Percentiles rank a stretch among this genome's conserved stretches.
phyloP scores from a whole-genome alignment of 768 basidiomycete species.

The Auriscalpium orientale region DNA sequence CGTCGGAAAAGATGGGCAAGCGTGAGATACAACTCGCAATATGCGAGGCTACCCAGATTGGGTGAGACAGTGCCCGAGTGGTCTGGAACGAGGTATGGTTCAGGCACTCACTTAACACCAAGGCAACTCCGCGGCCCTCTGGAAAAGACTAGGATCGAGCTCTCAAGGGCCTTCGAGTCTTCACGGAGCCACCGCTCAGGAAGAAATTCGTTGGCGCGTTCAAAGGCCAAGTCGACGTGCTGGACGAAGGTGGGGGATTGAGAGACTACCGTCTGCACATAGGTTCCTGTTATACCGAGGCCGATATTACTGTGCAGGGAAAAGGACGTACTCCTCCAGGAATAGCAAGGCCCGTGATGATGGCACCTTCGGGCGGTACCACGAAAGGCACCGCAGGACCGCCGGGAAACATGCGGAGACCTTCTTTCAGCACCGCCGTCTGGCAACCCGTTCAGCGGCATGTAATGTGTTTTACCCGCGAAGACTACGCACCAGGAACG shows the following conservation, averaged over 20 bases:
- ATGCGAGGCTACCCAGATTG: not conserved
- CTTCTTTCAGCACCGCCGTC: conserved; percentile 3
- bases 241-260: not conserved
- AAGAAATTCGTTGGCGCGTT: not conserved
- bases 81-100: not conserved
- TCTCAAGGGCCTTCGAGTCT: not conserved
- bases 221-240: not conserved
- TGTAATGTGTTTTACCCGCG: not conserved
- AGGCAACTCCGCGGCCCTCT: not conserved
- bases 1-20: conserved; percentile 2
- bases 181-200: not conserved
- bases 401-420: not conserved
- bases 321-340: not conserved
- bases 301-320: not conserved
- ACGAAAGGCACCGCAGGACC: not conserved
- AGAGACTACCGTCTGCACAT: not conserved
- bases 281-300: not conserved
- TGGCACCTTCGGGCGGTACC: not conserved
- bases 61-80: not conserved
- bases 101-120: not conserved
- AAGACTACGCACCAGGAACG: not conserved
- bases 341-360: not conserved
- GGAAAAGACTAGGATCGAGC: not conserved
- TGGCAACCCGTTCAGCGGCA: not conserved
- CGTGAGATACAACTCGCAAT: not conserved